These are phyloP conservation scores for Thielaviopsis punctulata DNA, from an alignment of 2,329 filamentous ascomycete genomes.

Conservation along the genomic window DNA sequence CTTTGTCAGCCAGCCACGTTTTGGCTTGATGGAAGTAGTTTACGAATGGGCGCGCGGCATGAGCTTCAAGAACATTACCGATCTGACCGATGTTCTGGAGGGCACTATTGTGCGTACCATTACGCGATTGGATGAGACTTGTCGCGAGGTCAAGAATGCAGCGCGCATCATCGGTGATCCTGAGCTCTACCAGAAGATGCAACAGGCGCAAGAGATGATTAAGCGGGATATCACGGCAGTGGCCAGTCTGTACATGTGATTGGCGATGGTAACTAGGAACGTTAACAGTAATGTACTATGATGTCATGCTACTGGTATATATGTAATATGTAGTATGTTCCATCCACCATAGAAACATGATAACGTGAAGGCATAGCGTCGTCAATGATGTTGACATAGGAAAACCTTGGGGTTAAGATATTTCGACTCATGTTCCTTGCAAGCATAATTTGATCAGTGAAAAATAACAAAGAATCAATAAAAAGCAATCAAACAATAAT, in stretches of 20 bases:
- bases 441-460: too few relatives aligned
- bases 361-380: too few relatives aligned
- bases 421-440: too few relatives aligned
- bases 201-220: conserved; percentile 91
- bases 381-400: too few relatives aligned
- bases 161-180: conserved; percentile 91
- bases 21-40: conserved; percentile 91
- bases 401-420: too few relatives aligned
- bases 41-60: conserved; percentile 97
- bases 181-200: conserved; percentile 88
- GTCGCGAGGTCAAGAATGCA: conserved; percentile 91
- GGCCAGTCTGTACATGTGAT: conserved; percentile 70
- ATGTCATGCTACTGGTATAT: background rate
- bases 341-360: too few relatives aligned
- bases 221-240: conserved; percentile 89
- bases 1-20: conserved; percentile 71
- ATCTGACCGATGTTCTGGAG: conserved; percentile 88
- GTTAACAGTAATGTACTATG: background rate
- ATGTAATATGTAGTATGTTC: too few relatives aligned
- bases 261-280: background rate
- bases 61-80: conserved; percentile 96
- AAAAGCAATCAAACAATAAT: background rate
- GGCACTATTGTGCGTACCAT: conserved; percentile 95
- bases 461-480: background rate
- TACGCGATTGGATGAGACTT: conserved; percentile 85